Conservation (phyloP, 2,329 filamentous ascomycete species). For the Colletotrichum sp. region DNA sequence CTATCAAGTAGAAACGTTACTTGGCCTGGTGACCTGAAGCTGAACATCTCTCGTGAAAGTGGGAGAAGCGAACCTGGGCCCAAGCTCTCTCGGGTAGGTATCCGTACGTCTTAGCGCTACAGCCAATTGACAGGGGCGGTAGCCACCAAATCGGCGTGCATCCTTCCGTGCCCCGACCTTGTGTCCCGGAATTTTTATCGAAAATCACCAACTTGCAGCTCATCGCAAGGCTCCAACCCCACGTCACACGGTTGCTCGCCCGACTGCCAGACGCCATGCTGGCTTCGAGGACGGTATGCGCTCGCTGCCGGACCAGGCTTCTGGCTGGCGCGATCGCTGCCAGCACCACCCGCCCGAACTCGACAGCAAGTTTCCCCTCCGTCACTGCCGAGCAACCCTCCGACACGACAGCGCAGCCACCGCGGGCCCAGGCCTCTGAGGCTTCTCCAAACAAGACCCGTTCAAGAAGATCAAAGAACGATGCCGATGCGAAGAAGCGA, state of each 20-base stretch:
- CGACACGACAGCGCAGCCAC: background rate
- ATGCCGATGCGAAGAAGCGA: background rate
- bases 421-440: background rate
- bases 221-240: background rate
- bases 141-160: slow-evolving; percentile 2
- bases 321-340: background rate
- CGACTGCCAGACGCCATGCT: slow-evolving; percentile 31
- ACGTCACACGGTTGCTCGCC: background rate
- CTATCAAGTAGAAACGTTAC: background rate
- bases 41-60: background rate
- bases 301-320: slow-evolving; percentile 32
- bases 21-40: background rate
- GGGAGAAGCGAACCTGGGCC: background rate
- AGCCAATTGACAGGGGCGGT: background rate
- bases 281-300: slow-evolving; percentile 38
- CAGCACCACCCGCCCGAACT: slow-evolving; percentile 1
- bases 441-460: background rate
- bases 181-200: background rate
- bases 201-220: background rate
- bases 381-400: background rate
- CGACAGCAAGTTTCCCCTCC: slow-evolving; percentile 9
- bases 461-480: background rate
- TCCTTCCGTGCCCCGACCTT: background rate
- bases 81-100: background rate
- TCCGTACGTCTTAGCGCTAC: background rate